Evolutionary conservation across 768 basidiomycete genomes (phyloP).

Genomic region (Pulveroboletus frians): DNA sequence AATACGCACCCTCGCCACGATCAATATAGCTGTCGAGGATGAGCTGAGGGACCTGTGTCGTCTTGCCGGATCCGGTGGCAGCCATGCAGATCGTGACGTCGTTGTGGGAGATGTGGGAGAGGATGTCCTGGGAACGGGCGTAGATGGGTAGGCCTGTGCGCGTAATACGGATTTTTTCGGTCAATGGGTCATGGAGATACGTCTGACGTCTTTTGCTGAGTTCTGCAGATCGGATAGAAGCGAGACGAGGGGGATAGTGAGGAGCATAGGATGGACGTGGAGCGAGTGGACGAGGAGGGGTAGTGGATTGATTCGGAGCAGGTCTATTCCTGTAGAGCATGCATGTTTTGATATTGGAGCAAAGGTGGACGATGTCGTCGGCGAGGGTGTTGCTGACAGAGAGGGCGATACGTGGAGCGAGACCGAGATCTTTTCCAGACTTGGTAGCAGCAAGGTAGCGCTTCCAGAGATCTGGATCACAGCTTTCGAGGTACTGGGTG

Average conservation of each 20-base stretch:
- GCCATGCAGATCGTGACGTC: conserved; percentile 90
- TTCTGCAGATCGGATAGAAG: conserved; percentile 51
- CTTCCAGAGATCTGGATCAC: conserved; percentile 78
- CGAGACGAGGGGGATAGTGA: conserved; percentile 27
- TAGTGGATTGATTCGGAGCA: conserved; percentile 17
- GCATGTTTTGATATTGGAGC: conserved; percentile 58
- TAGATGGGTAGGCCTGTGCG: conserved; percentile 73
- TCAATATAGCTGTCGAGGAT: conserved; percentile 82
- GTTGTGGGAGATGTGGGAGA: conserved; percentile 64
- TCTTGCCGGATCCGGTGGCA: conserved; percentile 89
- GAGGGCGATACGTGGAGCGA: conserved; percentile 67
- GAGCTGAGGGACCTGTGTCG: conserved; percentile 90
- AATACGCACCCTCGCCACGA: conserved; percentile 70
- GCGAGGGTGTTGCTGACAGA: conserved; percentile 58
- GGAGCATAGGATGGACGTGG: conserved; percentile 20
- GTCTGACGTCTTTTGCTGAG: conserved; percentile 49
- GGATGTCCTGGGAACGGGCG: conserved; percentile 57
- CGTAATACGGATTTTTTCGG: conserved; percentile 62
- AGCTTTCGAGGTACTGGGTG: conserved; percentile 77
- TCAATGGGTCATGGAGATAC: conserved; percentile 56
- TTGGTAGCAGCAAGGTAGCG: conserved; percentile 57
- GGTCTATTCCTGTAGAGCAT: conserved; percentile 64
- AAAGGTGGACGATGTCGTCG: conserved; percentile 67
- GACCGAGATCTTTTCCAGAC: conserved; percentile 62
- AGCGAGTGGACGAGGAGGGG: neutral